Evolutionary conservation across 2,329 filamentous ascomycete genomes (phyloP).

Genomic region (Claviceps sp.): DNA sequence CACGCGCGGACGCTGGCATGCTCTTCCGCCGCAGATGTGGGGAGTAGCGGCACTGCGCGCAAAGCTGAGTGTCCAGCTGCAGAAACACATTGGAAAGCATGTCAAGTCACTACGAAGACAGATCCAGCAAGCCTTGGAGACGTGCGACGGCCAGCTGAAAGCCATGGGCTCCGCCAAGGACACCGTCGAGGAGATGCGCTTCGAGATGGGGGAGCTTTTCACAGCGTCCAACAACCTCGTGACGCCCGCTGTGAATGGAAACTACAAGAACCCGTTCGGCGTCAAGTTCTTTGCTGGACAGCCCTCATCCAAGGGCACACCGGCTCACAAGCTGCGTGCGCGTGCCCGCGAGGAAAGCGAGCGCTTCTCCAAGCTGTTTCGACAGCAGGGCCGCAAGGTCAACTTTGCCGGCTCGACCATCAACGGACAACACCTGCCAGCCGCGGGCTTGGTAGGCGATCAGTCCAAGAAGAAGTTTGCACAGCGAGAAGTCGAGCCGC

Average conservation of each 20-base stretch:
- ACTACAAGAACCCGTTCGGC: slow-evolving; percentile 41
- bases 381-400: slow-evolving; percentile 35
- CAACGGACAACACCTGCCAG: slow-evolving; percentile 12
- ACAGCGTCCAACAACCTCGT: slow-evolving; percentile 39
- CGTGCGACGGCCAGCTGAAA: slow-evolving; percentile 35
- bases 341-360: slow-evolving; percentile 39
- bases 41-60: slow-evolving; percentile 31
- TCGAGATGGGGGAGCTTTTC: slow-evolving; percentile 39
- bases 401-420: slow-evolving; percentile 22
- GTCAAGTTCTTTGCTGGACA: slow-evolving; percentile 37
- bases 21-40: slow-evolving; percentile 33
- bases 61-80: slow-evolving; percentile 36
- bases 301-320: slow-evolving; percentile 35
- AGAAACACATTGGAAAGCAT: slow-evolving; percentile 38
- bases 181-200: slow-evolving; percentile 38
- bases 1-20: slow-evolving; percentile 32
- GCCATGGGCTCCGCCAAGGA: slow-evolving; percentile 37
- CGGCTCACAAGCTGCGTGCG: slow-evolving; percentile 36
- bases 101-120: slow-evolving; percentile 36
- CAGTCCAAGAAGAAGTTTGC: slow-evolving; percentile 34
- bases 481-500: slow-evolving; percentile 32
- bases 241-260: slow-evolving; percentile 38
- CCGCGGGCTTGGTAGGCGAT: slow-evolving; percentile 19
- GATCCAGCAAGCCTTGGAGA: slow-evolving; percentile 35
- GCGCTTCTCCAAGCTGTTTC: slow-evolving; percentile 32